Evolutionary conservation across 2,329 filamentous ascomycete genomes (phyloP).

Genomic region (Claviceps fusiformis): DNA sequence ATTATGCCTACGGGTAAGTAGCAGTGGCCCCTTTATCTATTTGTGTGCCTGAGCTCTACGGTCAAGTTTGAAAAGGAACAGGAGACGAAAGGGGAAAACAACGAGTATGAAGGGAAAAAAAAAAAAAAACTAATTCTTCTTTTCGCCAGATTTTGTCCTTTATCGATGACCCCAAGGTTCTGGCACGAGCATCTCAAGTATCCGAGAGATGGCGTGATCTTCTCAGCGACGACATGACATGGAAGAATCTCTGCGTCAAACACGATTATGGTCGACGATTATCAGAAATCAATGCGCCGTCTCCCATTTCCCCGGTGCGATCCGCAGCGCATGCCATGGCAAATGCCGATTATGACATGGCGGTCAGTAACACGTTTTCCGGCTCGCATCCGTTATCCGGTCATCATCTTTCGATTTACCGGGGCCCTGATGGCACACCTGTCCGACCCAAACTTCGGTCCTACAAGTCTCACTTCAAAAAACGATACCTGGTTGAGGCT

Average conservation of each 20-base stretch:
- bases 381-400: constrained; percentile 25
- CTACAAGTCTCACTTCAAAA: constrained; percentile 96
- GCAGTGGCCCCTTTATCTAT: too few relatives aligned
- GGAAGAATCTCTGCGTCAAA: constrained; percentile 94
- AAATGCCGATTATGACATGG: constrained; percentile 23
- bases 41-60: neutral
- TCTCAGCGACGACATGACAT: constrained; percentile 90
- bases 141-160: constrained; percentile 69
- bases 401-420: constrained; percentile 26
- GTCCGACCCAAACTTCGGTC: constrained; percentile 55
- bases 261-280: constrained; percentile 65
- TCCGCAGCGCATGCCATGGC: constrained; percentile 17
- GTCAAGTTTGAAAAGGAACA: too few relatives aligned
- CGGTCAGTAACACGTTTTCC: constrained; percentile 29
- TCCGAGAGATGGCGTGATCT: constrained; percentile 88
- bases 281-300: constrained; percentile 33
- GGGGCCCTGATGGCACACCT: constrained; percentile 40
- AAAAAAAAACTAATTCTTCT: constrained; percentile 5
- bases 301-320: constrained; percentile 16
- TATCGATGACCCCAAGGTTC: constrained; percentile 89
- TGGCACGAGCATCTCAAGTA: constrained; percentile 91
- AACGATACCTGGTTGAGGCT: constrained; percentile 90
- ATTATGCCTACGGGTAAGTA: constrained; percentile 71
- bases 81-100: too few relatives aligned
- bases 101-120: neutral